Conservation (phyloP, 345 rosid species). For the Mangifera indica region DNA sequence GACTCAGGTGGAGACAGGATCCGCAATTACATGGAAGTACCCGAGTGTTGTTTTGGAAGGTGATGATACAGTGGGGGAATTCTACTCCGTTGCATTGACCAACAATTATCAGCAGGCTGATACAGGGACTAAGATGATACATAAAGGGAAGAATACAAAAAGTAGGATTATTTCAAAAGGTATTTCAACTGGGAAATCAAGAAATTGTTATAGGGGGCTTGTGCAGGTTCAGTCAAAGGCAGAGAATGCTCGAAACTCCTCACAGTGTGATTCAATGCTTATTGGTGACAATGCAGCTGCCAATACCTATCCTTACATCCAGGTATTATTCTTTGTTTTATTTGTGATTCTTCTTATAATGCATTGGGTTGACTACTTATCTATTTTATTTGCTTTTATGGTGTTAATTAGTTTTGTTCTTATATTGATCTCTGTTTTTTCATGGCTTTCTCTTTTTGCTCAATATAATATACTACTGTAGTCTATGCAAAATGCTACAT, state of each 20-base stretch:
- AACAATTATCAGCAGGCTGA: slow-evolving; percentile 90
- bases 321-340: slow-evolving; percentile 39
- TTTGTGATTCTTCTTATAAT: not conserved
- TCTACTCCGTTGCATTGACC: slow-evolving; percentile 89
- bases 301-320: slow-evolving; percentile 97
- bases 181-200: slow-evolving; percentile 71
- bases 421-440: not conserved
- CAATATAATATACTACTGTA: not conserved
- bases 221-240: slow-evolving; percentile 96
- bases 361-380: not conserved
- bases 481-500: not conserved
- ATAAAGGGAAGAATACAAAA: slow-evolving; percentile 83
- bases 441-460: not conserved
- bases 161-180: slow-evolving; percentile 95
- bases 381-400: not conserved
- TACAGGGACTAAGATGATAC: slow-evolving; percentile 96
- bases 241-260: slow-evolving; percentile 80
- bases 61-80: slow-evolving; percentile 78
- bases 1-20: slow-evolving; percentile 99
- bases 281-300: slow-evolving; percentile 93
- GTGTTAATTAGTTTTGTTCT: not conserved
- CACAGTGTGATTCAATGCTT: slow-evolving; percentile 96
- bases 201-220: slow-evolving; percentile 91
- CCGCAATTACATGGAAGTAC: slow-evolving; percentile 95
- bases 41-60: slow-evolving; percentile 94